Base-by-base conservation (phyloP, 805 yeast species). In the Grigorovia yakushimaensis region DNA sequence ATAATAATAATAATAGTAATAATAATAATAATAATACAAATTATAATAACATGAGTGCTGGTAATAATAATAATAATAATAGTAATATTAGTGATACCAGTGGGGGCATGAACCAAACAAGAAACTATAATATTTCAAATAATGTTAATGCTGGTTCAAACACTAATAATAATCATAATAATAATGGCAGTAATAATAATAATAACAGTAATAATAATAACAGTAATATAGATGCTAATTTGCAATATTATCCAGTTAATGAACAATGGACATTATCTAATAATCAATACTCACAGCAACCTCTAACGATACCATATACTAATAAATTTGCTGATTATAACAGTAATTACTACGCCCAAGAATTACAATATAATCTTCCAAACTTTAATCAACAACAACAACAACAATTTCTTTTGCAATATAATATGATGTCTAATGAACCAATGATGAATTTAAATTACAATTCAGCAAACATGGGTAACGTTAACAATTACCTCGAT, bases 361-460 rank as follows among this genome's bases (percentile, higher is more conserved):
- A 27, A 15, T 27, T 27, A 2, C 33, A 27, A 27, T 27, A 27
- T 27, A 27, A 27, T 27, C 13, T 27, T 10, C 33, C 33, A 27
- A 27, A 39, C 15, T 43, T 41, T 11, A 49, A 43, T 19, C 56
- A 52, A 38, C 51, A 41, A n/a, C 44, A 41, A 44, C 36, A 44
- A 35, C 41, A 37, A 24, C 42, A 40, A 24, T 40, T 40, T 17
- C 22, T 21, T 22, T 17, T n/a, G 17, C 13, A 23, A 15, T 17
- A 21, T 13, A 38, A 42, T 2, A 27, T 27, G 33, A 27, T 27
- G 33, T 27, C 33, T 3, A 27, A 27, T 7, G 33, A 27, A 27
- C 33, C 33, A 27, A 27, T 27, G 33, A 27, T 27, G 33, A 27
- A 27, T 27, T 27, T 27, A 7, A 27, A 27, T 27, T 27, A 27